Base-by-base conservation (phyloP, 805 yeast genomes). In the Starmerella bombi region DNA sequence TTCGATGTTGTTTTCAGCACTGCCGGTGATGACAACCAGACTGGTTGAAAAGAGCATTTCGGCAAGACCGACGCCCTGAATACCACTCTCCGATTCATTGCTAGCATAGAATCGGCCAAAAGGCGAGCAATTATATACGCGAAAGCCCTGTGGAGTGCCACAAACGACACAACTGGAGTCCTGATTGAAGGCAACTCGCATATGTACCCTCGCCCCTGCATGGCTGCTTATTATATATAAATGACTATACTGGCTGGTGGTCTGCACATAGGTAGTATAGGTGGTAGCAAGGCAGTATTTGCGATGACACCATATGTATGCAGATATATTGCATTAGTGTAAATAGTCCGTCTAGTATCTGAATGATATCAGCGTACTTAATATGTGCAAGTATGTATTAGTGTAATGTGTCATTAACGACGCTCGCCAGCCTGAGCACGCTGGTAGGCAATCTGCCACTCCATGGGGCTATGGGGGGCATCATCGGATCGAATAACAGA, bases 31-130 rank as follows among this genome's bases (percentile, higher is more conserved):
- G 0, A 93, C 95, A 19, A 91, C 72, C 29, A 88, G 66, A 5
- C 93, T 80, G 0, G 97, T 84, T 32, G 85, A 70, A 55, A 85
- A 88, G 20, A 88, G 70, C 96, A 91, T 86, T 56, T 85, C 94
- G 9, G 84, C 76, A 1, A 81, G 69, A 25, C 66, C 65, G 25
- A 61, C 59, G 22, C 63, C 67, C 14, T 30, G 25, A 4, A 34
- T 14, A 21, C 43, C 41, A 23, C 29, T 22, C 14, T 63, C 65
- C 7, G 7, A 6, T 36, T 60, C 64, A 21, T 56, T 60, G 50
- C 59, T 63, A 18, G 62, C 66, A 54, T 74, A 78, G 53, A 82
- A 79, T 49, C 70, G 72, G 9, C 86, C 86, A 59, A 82, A 80
- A 14, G 94, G 94, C 48, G 80, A 85, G 59, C 95, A 85, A 55